Evolutionary conservation across 208 protist genomes (phyloP).

Genomic region (Phytomonas sp.): DNA sequence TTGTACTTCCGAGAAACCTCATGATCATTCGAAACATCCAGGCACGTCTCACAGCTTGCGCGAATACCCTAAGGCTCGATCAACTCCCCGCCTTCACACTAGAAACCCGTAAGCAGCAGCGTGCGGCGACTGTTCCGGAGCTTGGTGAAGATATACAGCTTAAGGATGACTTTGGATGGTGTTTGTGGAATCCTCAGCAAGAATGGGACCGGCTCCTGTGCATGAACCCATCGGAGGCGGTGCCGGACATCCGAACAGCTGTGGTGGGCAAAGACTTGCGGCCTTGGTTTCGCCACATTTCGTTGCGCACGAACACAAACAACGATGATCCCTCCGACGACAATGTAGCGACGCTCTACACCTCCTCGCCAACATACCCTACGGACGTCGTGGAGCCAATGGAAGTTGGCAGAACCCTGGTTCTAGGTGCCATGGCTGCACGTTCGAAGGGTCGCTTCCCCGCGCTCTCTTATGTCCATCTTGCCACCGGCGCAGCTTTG

Average conservation of each 20-base stretch:
- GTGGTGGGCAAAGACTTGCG: slow-evolving; percentile 36
- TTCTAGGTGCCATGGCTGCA: slow-evolving; percentile 43
- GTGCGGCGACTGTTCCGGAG: background rate
- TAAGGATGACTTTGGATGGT: slow-evolving; percentile 71
- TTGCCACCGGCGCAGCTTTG: slow-evolving; percentile 47
- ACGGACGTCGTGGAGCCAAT: slow-evolving; percentile 45
- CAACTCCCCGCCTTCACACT: slow-evolving; percentile 40
- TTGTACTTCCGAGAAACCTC: slow-evolving; percentile 18
- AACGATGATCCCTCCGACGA: slow-evolving; percentile 1
- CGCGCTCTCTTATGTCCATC: slow-evolving; percentile 71
- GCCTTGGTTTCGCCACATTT: slow-evolving; percentile 46
- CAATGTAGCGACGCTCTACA: slow-evolving; percentile 15
- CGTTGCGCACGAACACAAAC: slow-evolving; percentile 18
- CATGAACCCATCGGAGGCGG: slow-evolving; percentile 15
- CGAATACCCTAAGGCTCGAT: slow-evolving; percentile 15
- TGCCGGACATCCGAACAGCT: slow-evolving; percentile 18
- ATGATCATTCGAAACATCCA: slow-evolving; percentile 10
- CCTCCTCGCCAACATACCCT: slow-evolving; percentile 68
- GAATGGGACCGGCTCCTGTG: slow-evolving; percentile 58
- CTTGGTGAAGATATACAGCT: slow-evolving; percentile 11
- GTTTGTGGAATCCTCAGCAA: slow-evolving; percentile 36
- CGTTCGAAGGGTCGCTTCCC: slow-evolving; percentile 80
- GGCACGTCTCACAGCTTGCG: background rate
- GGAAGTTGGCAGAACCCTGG: slow-evolving; percentile 27
- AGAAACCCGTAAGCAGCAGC: slow-evolving; percentile 5